Evolutionary conservation across 2,329 filamentous ascomycete genomes (phyloP).

Genomic region (Epichloe aotearoae): DNA sequence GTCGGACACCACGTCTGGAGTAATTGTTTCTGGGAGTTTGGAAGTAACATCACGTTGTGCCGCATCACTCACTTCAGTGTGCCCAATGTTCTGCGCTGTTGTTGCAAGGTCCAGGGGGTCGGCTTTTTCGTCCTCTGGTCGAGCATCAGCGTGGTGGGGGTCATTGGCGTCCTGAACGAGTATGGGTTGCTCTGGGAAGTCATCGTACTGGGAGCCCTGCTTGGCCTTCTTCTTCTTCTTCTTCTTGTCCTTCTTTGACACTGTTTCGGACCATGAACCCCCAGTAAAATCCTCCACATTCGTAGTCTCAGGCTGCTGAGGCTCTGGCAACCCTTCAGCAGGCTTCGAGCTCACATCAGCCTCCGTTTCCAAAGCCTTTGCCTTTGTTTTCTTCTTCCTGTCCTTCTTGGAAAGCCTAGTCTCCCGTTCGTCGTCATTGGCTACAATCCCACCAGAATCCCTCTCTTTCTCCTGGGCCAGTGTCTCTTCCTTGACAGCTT

Average conservation of each 20-base stretch:
- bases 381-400: constrained; percentile 18
- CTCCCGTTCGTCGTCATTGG: constrained; percentile 4
- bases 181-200: constrained; percentile 2
- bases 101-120: constrained; percentile 6
- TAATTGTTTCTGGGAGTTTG: neutral
- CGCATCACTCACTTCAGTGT: constrained; percentile 3
- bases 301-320: constrained; percentile 6
- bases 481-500: neutral
- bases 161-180: constrained; percentile 4
- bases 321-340: constrained; percentile 3
- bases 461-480: neutral
- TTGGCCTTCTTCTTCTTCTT: constrained; percentile 13
- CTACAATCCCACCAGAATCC: constrained; percentile 3
- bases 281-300: constrained; percentile 3
- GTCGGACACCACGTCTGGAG: neutral
- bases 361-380: constrained; percentile 7
- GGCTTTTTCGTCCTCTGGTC: constrained; percentile 7
- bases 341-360: constrained; percentile 7
- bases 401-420: constrained; percentile 13
- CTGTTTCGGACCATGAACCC: constrained; percentile 6
- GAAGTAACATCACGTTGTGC: constrained; percentile 4
- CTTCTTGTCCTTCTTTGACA: constrained; percentile 17
- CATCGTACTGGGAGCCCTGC: constrained; percentile 2
- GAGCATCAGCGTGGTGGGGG: constrained; percentile 5
- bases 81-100: constrained; percentile 5